These are phyloP conservation scores for Carex myosuroides DNA, from an alignment of 176 grass and related monocot species.

Conservation along the genomic window DNA sequence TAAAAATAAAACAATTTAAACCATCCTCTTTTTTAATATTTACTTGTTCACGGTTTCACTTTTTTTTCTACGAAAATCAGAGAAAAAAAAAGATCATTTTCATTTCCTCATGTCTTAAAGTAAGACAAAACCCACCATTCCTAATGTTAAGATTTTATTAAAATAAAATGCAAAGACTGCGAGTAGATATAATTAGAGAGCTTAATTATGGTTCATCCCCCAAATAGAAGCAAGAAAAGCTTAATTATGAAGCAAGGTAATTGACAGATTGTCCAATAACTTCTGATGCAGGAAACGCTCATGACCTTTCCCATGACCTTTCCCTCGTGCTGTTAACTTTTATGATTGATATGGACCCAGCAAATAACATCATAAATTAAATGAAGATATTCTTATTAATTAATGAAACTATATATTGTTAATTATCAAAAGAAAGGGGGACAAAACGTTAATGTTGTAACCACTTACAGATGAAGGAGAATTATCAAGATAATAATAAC, in stretches of 20 bases:
- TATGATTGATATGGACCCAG: constrained; percentile 13
- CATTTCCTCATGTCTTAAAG: background rate
- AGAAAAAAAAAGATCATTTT: background rate
- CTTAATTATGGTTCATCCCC: background rate
- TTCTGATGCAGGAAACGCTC: constrained; percentile 22
- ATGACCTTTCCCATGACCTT: constrained; percentile 17
- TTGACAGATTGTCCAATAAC: constrained; percentile 17
- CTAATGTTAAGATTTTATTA: background rate
- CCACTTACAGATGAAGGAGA: background rate
- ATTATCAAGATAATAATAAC: background rate
- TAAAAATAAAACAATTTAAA: no score
- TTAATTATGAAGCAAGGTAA: constrained; percentile 25
- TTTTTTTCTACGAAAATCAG: background rate
- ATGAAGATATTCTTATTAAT: background rate
- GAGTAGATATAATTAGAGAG: background rate
- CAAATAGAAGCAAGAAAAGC: constrained; percentile 3
- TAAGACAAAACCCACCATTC: background rate
- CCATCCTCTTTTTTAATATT: no score
- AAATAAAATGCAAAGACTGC: background rate
- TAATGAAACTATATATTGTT: background rate
- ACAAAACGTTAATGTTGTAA: background rate
- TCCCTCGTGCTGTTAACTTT: background rate
- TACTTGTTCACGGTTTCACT: background rate
- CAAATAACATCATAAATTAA: background rate
- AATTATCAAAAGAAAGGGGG: background rate